Conservation (phyloP, 768 basidiomycete species). For the Tulasnella sp. region DNA sequence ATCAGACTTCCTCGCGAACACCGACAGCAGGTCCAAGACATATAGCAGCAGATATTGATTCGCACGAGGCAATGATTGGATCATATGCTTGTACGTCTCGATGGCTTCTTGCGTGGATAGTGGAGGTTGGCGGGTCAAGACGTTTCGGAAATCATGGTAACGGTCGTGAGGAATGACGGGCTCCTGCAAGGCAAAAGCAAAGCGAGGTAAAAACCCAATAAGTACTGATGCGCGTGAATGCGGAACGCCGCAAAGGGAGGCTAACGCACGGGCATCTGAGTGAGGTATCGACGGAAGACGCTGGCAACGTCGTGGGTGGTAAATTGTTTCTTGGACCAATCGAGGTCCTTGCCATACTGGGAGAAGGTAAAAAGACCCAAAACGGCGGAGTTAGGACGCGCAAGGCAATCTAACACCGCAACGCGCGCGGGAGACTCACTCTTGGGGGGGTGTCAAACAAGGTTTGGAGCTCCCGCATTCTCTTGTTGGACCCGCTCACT, state of each 20-base stretch:
- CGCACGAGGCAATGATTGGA: conserved; percentile 70
- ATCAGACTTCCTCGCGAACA: conserved; percentile 86
- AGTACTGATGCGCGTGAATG: neutral
- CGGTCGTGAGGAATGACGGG: conserved; percentile 89
- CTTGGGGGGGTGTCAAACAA: conserved; percentile 85
- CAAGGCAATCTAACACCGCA: neutral
- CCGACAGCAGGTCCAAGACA: conserved; percentile 90
- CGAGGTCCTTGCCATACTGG: conserved; percentile 89
- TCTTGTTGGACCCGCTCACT: conserved; percentile 89
- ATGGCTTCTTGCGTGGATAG: conserved; percentile 50
- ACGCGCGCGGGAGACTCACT: conserved; percentile 46
- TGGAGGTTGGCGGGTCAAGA: conserved; percentile 8
- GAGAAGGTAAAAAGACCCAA: neutral
- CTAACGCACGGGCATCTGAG: conserved; percentile 85
- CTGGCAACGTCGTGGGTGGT: conserved; percentile 97
- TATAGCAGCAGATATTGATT: conserved; percentile 97
- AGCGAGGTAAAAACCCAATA: neutral
- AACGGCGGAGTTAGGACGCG: neutral
- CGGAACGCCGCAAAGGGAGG: conserved; percentile 25
- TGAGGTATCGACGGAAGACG: conserved; percentile 92
- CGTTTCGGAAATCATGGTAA: conserved; percentile 72
- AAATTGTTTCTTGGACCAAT: conserved; percentile 82
- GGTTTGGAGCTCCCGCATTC: conserved; percentile 93
- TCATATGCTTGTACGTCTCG: conserved; percentile 75
- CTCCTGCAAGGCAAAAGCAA: conserved; percentile 53